Evolutionary conservation across 2,329 filamentous ascomycete genomes (phyloP), one percentile per base, ranked within the genome.

Genomic region (Setomelanomma holmii): DNA sequence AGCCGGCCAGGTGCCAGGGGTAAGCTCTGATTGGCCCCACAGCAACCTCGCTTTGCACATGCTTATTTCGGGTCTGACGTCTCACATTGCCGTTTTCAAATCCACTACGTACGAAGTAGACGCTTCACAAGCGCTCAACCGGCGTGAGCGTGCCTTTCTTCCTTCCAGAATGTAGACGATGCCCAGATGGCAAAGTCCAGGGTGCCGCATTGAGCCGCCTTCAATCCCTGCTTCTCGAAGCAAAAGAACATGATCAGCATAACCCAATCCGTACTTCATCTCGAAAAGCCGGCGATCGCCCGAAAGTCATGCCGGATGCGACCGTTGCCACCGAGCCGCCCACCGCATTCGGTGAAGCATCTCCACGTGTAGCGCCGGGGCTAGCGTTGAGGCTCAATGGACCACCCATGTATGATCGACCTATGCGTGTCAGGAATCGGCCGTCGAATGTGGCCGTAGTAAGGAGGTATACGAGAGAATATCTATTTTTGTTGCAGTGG

Each of bases 21-120:
- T n/a, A 47, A 45, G 38, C 47, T 24, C 16, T 49, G 46, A 50
- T 58, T 52, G 49, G 49, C 27, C 21, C 41, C 38, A 24, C 49
- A 45, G 48, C 16, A n/a, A 51, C 40, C 36, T 45, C 52, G 48
- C 54, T 54, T 60, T 56, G 56, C 60, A 42, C 47, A 40, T 54
- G 58, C 60, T 65, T 64, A 53, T 53, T 53, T 56, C 45, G 48
- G 60, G 51, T 43, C 49, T 51, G 53, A 16, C 33, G 23, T 20
- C n/a, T n/a, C n/a, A n/a, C n/a, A n/a, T n/a, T n/a, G n/a, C n/a
- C n/a, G n/a, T n/a, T n/a, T 30, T 16, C 14, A 21, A 47, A 14
- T 10, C 38, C 14, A 22, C 24, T 20, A 33, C 42, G 10, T 50
- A 4, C 2, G 17, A 43, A 5, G 38, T 22, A 44, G 21, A 50